Evolutionary conservation across 352 stramenopile species (phyloP).

Genomic region (Saprolegnia parasitica): DNA sequence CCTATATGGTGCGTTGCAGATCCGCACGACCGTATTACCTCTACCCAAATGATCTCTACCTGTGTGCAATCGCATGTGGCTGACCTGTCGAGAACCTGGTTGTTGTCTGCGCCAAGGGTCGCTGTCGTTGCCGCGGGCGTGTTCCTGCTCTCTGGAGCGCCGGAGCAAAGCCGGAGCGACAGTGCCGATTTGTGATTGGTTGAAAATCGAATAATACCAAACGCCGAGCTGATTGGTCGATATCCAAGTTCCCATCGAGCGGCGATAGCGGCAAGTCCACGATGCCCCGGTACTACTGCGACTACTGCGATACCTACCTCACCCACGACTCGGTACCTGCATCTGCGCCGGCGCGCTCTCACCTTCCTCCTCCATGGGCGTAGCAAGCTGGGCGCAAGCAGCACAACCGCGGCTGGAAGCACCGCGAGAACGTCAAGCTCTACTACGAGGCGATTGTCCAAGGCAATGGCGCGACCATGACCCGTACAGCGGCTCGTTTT

Average conservation of each 20-base stretch:
- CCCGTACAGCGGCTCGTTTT: slow-evolving; percentile 13
- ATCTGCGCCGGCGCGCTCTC: neutral
- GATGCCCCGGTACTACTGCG: slow-evolving; percentile 93
- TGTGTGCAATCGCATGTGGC: too few relatives aligned
- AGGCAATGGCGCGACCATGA: slow-evolving; percentile 33
- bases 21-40: too few relatives aligned
- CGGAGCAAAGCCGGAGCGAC: neutral
- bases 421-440: slow-evolving; percentile 92
- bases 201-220: neutral
- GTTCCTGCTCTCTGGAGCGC: neutral
- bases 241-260: slow-evolving; percentile 11
- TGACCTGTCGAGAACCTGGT: too few relatives aligned
- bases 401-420: slow-evolving; percentile 93
- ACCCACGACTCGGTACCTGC: slow-evolving; percentile 87
- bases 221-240: slow-evolving; percentile 10
- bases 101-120: too few relatives aligned
- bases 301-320: slow-evolving; percentile 94
- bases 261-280: slow-evolving; percentile 10
- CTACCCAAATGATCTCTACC: too few relatives aligned
- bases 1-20: too few relatives aligned
- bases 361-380: slow-evolving; percentile 1
- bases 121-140: too few relatives aligned
- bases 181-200: slow-evolving; percentile 6
- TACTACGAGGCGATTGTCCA: slow-evolving; percentile 80
- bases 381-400: slow-evolving; percentile 90